phyloP scores from a whole-genome alignment of 2,329 filamentous ascomycete genomes.

The Epichloe elymi region DNA sequence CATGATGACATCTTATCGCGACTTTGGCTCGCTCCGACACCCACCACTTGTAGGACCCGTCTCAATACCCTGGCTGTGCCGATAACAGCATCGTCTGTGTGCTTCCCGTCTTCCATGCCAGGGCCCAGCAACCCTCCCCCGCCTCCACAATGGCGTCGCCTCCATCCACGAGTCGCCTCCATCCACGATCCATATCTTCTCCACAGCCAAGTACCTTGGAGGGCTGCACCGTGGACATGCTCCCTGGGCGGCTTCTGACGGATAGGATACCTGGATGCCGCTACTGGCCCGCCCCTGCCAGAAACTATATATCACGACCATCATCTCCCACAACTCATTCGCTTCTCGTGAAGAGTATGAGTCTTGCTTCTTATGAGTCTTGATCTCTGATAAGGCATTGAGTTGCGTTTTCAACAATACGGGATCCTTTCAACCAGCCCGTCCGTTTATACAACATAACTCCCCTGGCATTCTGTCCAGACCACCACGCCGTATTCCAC shows the following conservation, averaged over 20 bases:
- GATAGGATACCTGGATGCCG: conserved; percentile 7
- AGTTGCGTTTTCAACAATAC: neutral
- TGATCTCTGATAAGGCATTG: neutral
- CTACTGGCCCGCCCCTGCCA: neutral
- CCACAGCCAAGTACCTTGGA: conserved; percentile 7
- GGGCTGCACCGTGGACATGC: conserved; percentile 6
- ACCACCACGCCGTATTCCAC: neutral
- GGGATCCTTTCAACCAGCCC: conserved; percentile 3
- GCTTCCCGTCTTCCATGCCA: neutral
- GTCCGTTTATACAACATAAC: neutral
- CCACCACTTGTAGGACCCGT: neutral
- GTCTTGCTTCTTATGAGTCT: neutral
- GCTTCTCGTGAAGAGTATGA: neutral
- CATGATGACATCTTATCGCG: conserved; percentile 4
- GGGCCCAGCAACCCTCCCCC: neutral
- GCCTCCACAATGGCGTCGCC: conserved; percentile 5
- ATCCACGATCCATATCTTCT: conserved; percentile 8
- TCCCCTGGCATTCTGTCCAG: neutral
- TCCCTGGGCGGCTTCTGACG: conserved; percentile 7
- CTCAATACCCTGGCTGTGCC: neutral
- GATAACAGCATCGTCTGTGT: conserved; percentile 1
- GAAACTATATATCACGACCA: conserved; percentile 6
- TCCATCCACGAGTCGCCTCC: conserved; percentile 5
- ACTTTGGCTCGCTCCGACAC: neutral
- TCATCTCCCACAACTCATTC: neutral